Conservation (phyloP, 306 rosid genomes). For the Canavalia ensiformis region DNA sequence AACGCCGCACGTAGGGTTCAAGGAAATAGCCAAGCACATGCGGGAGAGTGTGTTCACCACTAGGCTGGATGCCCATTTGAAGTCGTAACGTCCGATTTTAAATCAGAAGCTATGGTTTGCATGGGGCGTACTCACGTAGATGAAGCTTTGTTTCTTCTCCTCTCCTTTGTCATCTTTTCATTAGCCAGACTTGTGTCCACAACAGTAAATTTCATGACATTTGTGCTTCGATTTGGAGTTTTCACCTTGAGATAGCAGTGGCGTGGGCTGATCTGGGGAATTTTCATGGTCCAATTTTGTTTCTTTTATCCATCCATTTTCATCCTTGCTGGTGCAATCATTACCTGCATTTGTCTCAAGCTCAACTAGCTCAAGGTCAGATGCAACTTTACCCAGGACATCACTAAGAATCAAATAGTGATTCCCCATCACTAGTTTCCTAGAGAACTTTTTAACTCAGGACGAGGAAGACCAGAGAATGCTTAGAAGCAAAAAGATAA, state of each 20-base stretch:
- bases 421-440: conserved; percentile 78
- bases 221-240: conserved; percentile 60
- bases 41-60: no score
- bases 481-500: conserved; percentile 61
- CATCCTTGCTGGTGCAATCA: conserved; percentile 58
- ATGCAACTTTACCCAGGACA: conserved; percentile 82
- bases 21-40: no score
- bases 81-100: no score
- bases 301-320: conserved; percentile 61
- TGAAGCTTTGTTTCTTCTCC: not conserved
- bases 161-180: conserved; percentile 57
- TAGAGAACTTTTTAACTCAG: conserved; percentile 85
- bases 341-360: conserved; percentile 58
- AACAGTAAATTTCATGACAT: conserved; percentile 77
- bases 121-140: no score
- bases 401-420: conserved; percentile 50
- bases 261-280: conserved; percentile 69
- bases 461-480: conserved; percentile 79
- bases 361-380: conserved; percentile 82
- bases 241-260: conserved; percentile 88
- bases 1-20: no score
- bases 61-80: no score
- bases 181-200: conserved; percentile 82
- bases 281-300: conserved; percentile 57
- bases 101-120: no score